Percentiles rank a stretch among this genome's conserved stretches.
These are phyloP conservation scores for Corymbia maculata DNA, from an alignment of 345 rosid genomes.

Conservation along the genomic window DNA sequence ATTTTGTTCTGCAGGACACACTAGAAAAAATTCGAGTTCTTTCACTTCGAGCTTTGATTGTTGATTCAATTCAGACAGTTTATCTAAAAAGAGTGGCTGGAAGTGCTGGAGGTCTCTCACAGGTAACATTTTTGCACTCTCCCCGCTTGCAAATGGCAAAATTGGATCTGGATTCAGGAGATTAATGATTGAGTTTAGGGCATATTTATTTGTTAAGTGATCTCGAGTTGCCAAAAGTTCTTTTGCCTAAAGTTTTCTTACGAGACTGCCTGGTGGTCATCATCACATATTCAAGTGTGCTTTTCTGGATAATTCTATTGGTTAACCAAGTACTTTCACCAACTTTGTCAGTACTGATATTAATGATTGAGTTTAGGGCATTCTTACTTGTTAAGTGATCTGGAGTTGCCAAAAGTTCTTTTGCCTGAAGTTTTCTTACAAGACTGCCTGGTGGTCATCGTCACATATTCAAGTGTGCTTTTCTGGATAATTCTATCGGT, in stretches of 20 bases:
- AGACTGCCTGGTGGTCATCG: too few relatives aligned
- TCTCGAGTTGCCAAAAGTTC: not conserved
- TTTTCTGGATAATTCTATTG: not conserved
- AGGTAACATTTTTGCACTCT: constrained; percentile 26
- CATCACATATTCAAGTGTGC: not conserved
- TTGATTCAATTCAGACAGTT: constrained; percentile 92
- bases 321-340: not conserved
- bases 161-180: not conserved
- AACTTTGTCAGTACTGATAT: not conserved
- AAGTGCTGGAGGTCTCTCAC: constrained; percentile 78
- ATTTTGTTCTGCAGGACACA: constrained; percentile 44
- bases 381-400: not conserved
- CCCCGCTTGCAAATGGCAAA: not conserved
- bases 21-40: constrained; percentile 46
- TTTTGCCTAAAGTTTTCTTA: too few relatives aligned
- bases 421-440: too few relatives aligned
- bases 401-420: not conserved
- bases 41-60: constrained; percentile 61
- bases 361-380: not conserved
- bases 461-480: not conserved
- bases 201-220: not conserved
- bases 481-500: not conserved
- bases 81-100: constrained; percentile 65
- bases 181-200: not conserved
- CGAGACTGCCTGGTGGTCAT: too few relatives aligned